Percentiles rank a stretch among this genome's conserved stretches.
Conservation (phyloP, 2,329 filamentous ascomycete species). For the Aspergillus chevalieri region DNA sequence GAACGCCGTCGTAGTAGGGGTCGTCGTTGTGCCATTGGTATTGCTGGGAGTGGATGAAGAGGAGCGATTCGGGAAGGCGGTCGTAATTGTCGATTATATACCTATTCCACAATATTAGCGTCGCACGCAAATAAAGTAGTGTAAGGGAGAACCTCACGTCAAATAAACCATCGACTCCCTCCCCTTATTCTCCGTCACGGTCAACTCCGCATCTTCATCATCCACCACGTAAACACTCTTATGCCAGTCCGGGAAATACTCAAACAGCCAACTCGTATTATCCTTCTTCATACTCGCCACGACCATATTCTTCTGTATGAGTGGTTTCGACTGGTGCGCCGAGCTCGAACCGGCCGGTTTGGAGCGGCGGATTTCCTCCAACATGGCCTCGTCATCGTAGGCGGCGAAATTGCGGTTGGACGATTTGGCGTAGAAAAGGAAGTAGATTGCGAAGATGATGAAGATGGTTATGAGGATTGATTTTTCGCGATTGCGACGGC, state of each 20-base stretch:
- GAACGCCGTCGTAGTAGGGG: conserved; percentile 46
- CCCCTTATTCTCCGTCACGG: conserved; percentile 42
- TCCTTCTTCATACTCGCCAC: conserved; percentile 36
- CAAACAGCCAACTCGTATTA: conserved; percentile 35
- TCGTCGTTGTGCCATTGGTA: conserved; percentile 48
- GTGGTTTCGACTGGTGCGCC: background rate
- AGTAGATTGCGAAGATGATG: conserved; percentile 27
- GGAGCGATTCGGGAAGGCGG: conserved; percentile 33
- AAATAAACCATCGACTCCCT: conserved; percentile 41
- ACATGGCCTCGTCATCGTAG: background rate
- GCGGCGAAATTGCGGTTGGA: conserved; percentile 5
- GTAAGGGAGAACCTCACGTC: conserved; percentile 25
- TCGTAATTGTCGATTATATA: conserved; percentile 42
- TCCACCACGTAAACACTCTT: conserved; percentile 53
- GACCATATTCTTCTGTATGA: conserved; percentile 27
- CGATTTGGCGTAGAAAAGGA: conserved; percentile 26
- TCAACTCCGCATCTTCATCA: conserved; percentile 42
- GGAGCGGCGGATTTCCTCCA: background rate
- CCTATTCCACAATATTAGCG: conserved; percentile 11
- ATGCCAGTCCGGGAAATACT: conserved; percentile 42
- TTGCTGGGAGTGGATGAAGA: conserved; percentile 36
- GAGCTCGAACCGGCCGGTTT: background rate
- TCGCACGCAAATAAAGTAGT: background rate
- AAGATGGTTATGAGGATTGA: conserved; percentile 29
- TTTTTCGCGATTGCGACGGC: conserved; percentile 29